Evolutionary conservation across 768 basidiomycete genomes (phyloP).

Genomic region (Gymnopilus junonius): DNA sequence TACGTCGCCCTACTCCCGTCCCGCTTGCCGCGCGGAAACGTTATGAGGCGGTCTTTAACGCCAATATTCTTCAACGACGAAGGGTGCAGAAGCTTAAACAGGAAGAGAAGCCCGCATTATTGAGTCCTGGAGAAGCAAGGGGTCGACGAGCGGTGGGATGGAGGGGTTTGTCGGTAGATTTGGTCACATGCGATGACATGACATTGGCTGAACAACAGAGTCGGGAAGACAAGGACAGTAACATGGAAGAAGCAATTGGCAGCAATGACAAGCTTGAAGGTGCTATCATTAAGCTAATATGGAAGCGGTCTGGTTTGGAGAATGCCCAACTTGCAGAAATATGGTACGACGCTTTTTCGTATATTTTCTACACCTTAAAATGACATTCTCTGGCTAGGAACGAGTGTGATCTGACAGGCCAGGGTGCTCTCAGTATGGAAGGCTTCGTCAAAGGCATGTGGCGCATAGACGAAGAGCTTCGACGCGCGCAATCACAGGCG

Average conservation of each 20-base stretch:
- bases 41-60: slow-evolving; percentile 69
- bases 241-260: slow-evolving; percentile 38
- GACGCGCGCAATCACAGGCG: slow-evolving; percentile 53
- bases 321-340: slow-evolving; percentile 58
- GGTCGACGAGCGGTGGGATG: slow-evolving; percentile 71
- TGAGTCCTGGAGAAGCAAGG: slow-evolving; percentile 42
- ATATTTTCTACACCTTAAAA: slow-evolving; percentile 5
- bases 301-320: slow-evolving; percentile 64
- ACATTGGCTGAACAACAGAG: slow-evolving; percentile 11
- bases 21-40: slow-evolving; percentile 65
- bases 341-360: slow-evolving; percentile 51
- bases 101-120: slow-evolving; percentile 34
- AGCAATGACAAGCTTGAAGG: slow-evolving; percentile 59
- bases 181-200: slow-evolving; percentile 50
- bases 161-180: slow-evolving; percentile 57
- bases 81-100: slow-evolving; percentile 40
- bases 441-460: slow-evolving; percentile 81
- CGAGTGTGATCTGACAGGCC: slow-evolving; percentile 63
- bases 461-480: slow-evolving; percentile 83
- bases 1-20: slow-evolving; percentile 65
- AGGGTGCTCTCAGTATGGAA: slow-evolving; percentile 66
- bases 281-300: slow-evolving; percentile 58
- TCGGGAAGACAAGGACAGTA: slow-evolving; percentile 24
- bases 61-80: slow-evolving; percentile 57
- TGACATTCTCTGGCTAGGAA: slow-evolving; percentile 48